Base-by-base conservation (phyloP, 2,329 filamentous ascomycete genomes). In the Colletotrichum sojae region DNA sequence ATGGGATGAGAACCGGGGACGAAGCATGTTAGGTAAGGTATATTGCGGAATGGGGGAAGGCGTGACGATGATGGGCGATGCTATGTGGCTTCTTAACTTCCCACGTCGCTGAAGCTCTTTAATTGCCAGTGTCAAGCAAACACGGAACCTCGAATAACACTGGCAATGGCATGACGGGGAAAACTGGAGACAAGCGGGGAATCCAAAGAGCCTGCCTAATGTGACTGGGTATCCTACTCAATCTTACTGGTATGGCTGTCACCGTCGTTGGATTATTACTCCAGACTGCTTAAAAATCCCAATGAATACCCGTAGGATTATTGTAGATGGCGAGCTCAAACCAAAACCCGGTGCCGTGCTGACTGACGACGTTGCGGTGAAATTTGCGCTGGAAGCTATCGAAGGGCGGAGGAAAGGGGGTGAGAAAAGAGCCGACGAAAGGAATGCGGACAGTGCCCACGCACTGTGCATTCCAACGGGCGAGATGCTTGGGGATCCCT, bases 391-490 rank as follows among this genome's bases (percentile, higher is more conserved):
- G 49, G 27, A 15, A 55, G 27, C 15, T 43, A 39, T 25, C 48
- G 48, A 53, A 22, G 58, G 52, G 27, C 39, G 54, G 39, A 51
- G 15, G 27, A 36, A 31, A 16, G 9, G 45, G 18, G 40, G 22
- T 16, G 18, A 27, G 40, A 52, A 63, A 53, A 54, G 58, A 39
- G 46, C 18, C 53, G 25, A 16, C 16, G 27, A 39, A n/a, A 40
- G 45, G 51, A 16, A 55, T 18, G 45, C 4, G 36, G 27, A 58
- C 36, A 64, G 54, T 49, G 10, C 13, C 12, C 20, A 27, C 25
- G 15, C 60, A 64, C 60, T 57, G 46, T 53, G 45, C 39, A 39
- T 58, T 64, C 51, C 58, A 43, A 63, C 9, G 15, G 22, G 51
- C 16, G 22, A 25, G 22, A 25, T 20, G 36, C 25, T 48, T 6